These are phyloP conservation scores for Rasamsonia emersonii DNA, from an alignment of 2,329 filamentous ascomycete genomes.

Conservation along the genomic window DNA sequence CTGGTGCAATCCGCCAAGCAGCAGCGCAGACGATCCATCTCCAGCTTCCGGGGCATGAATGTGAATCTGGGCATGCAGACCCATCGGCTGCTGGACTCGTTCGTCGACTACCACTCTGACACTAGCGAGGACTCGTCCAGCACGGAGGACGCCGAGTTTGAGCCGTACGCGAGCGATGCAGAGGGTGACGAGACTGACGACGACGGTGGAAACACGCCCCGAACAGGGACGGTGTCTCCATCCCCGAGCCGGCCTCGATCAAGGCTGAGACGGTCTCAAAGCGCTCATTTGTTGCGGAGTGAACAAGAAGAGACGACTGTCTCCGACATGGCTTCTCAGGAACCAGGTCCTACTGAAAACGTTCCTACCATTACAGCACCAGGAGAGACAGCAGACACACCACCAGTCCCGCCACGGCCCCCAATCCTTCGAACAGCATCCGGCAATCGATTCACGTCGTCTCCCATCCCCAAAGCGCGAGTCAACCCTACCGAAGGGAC, in stretches of 20 bases:
- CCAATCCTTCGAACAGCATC: slow-evolving; percentile 22
- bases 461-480: slow-evolving; percentile 61
- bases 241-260: neutral
- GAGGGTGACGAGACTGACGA: slow-evolving; percentile 13
- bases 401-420: slow-evolving; percentile 15
- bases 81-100: slow-evolving; percentile 57
- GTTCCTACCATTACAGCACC: too few species aligned
- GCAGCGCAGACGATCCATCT: slow-evolving; percentile 37
- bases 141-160: slow-evolving; percentile 30
- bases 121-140: slow-evolving; percentile 37
- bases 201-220: slow-evolving; percentile 6
- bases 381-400: neutral
- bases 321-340: too few species aligned
- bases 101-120: slow-evolving; percentile 44
- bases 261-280: too few species aligned
- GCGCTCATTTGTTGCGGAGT: too few species aligned
- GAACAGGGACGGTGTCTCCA: too few species aligned
- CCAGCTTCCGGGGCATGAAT: slow-evolving; percentile 45
- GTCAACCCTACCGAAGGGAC: slow-evolving; percentile 57
- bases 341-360: too few species aligned
- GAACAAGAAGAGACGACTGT: too few species aligned
- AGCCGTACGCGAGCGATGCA: slow-evolving; percentile 31
- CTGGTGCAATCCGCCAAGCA: slow-evolving; percentile 52
- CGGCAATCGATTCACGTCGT: slow-evolving; percentile 55
- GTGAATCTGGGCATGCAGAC: slow-evolving; percentile 68